These are phyloP conservation scores for Pyrenophora teres DNA, from an alignment of 2,329 filamentous ascomycete genomes.

Conservation along the genomic window DNA sequence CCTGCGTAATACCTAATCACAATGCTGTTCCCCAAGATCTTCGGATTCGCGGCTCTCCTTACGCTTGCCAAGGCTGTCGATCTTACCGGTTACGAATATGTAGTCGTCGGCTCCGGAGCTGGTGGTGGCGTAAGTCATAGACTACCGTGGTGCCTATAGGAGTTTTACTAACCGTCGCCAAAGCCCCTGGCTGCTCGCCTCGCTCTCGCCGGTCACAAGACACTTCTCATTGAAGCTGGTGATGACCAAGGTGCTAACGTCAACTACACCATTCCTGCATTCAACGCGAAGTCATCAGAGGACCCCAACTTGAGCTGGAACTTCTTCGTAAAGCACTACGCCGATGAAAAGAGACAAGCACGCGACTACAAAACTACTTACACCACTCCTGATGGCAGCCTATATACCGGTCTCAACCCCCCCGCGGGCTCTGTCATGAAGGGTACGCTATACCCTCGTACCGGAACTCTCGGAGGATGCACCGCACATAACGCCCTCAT, in stretches of 20 bases:
- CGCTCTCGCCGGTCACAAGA: conserved; percentile 63
- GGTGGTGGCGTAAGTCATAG: conserved; percentile 27
- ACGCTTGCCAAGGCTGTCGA: conserved; percentile 34
- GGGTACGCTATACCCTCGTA: conserved; percentile 64
- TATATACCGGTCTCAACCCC: conserved; percentile 57
- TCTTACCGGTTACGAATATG: conserved; percentile 60
- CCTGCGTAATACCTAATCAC: conserved; percentile 13
- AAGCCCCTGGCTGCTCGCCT: conserved; percentile 56
- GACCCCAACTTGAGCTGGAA: conserved; percentile 64
- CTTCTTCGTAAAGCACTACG: conserved; percentile 67
- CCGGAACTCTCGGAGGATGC: conserved; percentile 63
- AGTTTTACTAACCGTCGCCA: neutral
- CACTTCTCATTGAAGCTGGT: conserved; percentile 65
- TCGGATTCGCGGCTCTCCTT: conserved; percentile 26
- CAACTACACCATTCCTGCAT: conserved; percentile 61
- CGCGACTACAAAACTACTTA: conserved; percentile 65
- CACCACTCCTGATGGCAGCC: conserved; percentile 45
- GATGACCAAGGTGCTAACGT: conserved; percentile 59
- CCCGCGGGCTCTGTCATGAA: conserved; percentile 58
- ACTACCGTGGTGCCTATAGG: neutral
- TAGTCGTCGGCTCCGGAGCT: conserved; percentile 61
- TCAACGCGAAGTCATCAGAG: conserved; percentile 60
- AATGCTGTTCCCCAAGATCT: conserved; percentile 31
- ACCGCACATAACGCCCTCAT: conserved; percentile 67
- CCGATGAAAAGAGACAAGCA: conserved; percentile 57